Percentiles rank a stretch among this genome's conserved stretches.
Conservation (phyloP, 306 rosid genomes). For the Begonia peltatifolia region DNA sequence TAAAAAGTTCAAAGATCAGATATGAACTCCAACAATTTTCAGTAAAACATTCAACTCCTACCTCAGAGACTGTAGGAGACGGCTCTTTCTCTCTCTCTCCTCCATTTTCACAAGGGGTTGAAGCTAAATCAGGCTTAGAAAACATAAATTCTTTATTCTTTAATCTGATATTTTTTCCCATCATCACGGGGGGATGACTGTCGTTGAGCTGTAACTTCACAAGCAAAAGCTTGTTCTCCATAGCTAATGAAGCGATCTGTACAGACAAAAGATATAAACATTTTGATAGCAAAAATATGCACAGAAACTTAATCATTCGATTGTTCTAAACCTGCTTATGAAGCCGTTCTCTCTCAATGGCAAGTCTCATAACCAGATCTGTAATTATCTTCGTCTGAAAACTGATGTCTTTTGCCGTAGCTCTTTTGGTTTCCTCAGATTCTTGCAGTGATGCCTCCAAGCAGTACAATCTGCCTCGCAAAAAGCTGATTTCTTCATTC, state of each 20-base stretch:
- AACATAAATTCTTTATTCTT: slow-evolving; percentile 8
- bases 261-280: not conserved
- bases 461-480: slow-evolving; percentile 40
- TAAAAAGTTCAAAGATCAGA: too few relatives aligned
- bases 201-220: slow-evolving; percentile 46
- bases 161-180: slow-evolving; percentile 1
- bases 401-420: slow-evolving; percentile 57
- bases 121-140: too few relatives aligned
- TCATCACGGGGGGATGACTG: slow-evolving; percentile 11
- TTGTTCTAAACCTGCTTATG: slow-evolving; percentile 40
- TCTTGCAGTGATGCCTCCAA: slow-evolving; percentile 61
- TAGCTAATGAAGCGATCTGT: slow-evolving; percentile 61
- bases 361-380: slow-evolving; percentile 52
- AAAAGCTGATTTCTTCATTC: slow-evolving; percentile 51
- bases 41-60: slow-evolving; percentile 8
- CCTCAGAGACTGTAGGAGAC: slow-evolving; percentile 32
- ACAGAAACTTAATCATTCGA: too few relatives aligned
- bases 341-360: slow-evolving; percentile 89
- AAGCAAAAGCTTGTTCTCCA: slow-evolving; percentile 52
- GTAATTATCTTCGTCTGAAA: slow-evolving; percentile 38
- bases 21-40: too few relatives aligned
- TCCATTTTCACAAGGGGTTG: too few relatives aligned
- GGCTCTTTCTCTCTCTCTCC: slow-evolving; percentile 5
- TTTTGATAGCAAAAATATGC: too few relatives aligned
- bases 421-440: slow-evolving; percentile 50